Conservation (phyloP, 2,329 filamentous ascomycete genomes). For the Phyllosticta citriasiana region DNA sequence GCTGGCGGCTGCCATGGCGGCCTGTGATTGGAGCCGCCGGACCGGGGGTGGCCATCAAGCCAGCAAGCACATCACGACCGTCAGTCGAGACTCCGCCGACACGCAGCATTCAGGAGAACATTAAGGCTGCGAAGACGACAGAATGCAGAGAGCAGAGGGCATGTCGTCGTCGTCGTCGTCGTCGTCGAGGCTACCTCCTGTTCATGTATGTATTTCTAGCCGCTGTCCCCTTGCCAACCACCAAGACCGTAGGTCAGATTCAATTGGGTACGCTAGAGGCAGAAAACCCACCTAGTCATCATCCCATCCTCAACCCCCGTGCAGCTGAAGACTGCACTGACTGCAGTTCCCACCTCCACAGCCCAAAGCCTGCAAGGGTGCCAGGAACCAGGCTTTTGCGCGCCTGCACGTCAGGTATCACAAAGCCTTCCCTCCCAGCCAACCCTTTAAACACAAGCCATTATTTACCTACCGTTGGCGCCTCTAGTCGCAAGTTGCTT, state of each 20-base stretch:
- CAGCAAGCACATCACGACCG: not conserved
- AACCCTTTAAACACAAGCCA: slow-evolving; percentile 9
- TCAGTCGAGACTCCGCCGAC: not conserved
- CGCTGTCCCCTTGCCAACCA: not conserved
- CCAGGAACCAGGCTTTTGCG: slow-evolving; percentile 3
- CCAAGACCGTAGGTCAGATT: not conserved
- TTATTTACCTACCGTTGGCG: slow-evolving; percentile 6
- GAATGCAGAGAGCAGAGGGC: not conserved
- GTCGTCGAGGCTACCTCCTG: not conserved
- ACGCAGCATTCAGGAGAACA: not conserved
- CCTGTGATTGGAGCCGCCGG: not conserved
- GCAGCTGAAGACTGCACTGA: not conserved
- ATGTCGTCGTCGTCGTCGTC: no score
- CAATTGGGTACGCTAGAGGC: not conserved
- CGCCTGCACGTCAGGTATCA: slow-evolving; percentile 5
- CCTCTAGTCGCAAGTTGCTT: not conserved
- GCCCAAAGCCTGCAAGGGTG: slow-evolving; percentile 1
- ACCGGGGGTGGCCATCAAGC: not conserved
- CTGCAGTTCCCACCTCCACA: not conserved
- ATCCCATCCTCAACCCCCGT: not conserved
- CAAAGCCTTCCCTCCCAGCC: slow-evolving; percentile 8
- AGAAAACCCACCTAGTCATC: not conserved
- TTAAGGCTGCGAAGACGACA: not conserved
- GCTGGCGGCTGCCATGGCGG: not conserved
- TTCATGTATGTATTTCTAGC: not conserved